Conservation (phyloP, 1,139 yeast species). For the Candida pseudocylindracea region DNA sequence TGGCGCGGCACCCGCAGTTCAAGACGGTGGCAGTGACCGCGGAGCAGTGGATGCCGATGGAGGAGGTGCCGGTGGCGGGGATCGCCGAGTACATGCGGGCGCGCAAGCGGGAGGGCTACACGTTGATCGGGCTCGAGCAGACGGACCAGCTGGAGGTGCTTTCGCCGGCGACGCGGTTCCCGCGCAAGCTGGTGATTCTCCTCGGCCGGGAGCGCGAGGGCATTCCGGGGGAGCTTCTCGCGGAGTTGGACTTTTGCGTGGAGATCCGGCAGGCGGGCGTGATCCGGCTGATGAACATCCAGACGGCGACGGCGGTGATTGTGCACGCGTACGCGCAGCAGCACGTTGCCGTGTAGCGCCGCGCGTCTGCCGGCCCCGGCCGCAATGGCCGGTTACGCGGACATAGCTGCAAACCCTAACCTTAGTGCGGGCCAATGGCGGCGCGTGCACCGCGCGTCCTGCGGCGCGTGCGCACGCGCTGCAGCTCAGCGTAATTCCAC, state of each 20-base stretch:
- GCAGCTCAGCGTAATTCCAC: too few species aligned
- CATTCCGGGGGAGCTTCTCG: constrained; percentile 66
- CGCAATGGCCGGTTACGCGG: too few species aligned
- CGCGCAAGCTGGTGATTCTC: constrained; percentile 52
- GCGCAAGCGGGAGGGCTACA: constrained; percentile 63
- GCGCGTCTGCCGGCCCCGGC: too few species aligned
- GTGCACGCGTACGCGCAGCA: constrained; percentile 81
- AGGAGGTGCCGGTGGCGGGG: constrained; percentile 40
- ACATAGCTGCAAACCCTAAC: too few species aligned
- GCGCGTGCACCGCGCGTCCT: too few species aligned
- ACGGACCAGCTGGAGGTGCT: constrained; percentile 69
- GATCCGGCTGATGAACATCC: constrained; percentile 86
- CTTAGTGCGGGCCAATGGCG: too few species aligned
- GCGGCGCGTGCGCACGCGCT: too few species aligned
- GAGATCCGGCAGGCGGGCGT: constrained; percentile 89
- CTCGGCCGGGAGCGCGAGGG: constrained; percentile 85
- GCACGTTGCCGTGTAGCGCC: constrained; percentile 10
- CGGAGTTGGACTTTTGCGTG: constrained; percentile 68
- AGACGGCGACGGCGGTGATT: constrained; percentile 86
- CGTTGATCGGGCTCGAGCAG: constrained; percentile 77
- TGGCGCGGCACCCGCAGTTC: constrained; percentile 46
- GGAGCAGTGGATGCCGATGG: constrained; percentile 88
- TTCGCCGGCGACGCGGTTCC: constrained; percentile 42
- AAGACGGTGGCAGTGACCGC: constrained; percentile 85
- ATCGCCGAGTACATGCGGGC: constrained; percentile 32